Evolutionary conservation across 257 asterid species (phyloP), one percentile per base, ranked within the genome.

Genomic region (Salvia splendens): DNA sequence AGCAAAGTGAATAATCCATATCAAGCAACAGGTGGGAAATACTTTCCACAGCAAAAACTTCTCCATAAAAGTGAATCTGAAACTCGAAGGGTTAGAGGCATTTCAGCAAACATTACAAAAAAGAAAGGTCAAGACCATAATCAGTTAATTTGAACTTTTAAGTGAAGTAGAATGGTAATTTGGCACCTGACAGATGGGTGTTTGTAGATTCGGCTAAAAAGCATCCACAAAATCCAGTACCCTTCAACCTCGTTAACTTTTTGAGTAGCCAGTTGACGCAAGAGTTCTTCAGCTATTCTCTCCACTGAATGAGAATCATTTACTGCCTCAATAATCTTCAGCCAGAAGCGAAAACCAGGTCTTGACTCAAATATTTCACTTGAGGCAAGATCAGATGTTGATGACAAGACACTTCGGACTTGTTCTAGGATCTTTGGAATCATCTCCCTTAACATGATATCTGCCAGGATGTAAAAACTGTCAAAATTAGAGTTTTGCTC

Each of bases 1-100:
- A 61, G 96, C 95, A 57, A 94, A 87, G 79, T 94, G 86, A 80
- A 94, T 83, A 75, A 94, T 91, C 99, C 99, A 94, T 76, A 91
- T 81, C 77, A 91, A 70, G 84, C 95, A 91, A 77, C 95, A 73
- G 67, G 78, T 71, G 48, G 97, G 99, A 80, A 94, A 88, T 59
- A 88, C 86, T 85, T 94, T 94, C 99, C 96, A 88, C 68, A 94
- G 82, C 73, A 94, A 81, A 75, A 94, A 88, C 68, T 87, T 94
- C 54, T 94, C 99, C 55, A 75, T 80, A 78, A 94, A 91, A 78
- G 81, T 81, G 75, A 91, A 84, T 84, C 97, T 93, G 86, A 73
- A 72, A 86, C 41, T 76, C 41, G 59, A 64, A 58, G 68, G 63
- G 28, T 28, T 33, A 50, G 40, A 49, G 68, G 61, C 12, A 60